A percentile compares a stretch with the other conserved stretches of the same genome.
Conservation (phyloP, 169 alveolate genomes). For the Eimeria falciformis region DNA sequence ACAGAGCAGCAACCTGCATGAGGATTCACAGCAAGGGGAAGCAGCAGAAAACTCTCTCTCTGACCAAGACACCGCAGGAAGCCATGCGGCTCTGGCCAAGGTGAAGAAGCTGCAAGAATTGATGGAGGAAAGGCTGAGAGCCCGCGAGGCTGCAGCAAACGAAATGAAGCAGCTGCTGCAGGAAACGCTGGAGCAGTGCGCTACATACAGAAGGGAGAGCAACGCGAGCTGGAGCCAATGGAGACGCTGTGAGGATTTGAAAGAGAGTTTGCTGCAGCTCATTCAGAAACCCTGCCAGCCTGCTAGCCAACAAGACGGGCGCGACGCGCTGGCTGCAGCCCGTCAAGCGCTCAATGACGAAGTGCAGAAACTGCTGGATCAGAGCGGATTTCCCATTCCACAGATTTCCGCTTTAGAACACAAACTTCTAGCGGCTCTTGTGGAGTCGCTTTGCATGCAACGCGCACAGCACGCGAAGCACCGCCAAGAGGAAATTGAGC, state of each 20-base stretch:
- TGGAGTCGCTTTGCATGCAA: slow-evolving; percentile 13
- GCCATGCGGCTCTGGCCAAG: background rate
- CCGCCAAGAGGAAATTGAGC: slow-evolving; percentile 36
- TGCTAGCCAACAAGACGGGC: background rate
- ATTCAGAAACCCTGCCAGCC: background rate
- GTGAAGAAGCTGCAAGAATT: slow-evolving; percentile 55
- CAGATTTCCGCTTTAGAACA: background rate
- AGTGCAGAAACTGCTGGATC: background rate
- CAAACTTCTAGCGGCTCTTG: background rate
- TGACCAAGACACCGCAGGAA: background rate
- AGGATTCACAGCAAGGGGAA: background rate
- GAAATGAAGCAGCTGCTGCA: slow-evolving; percentile 44
- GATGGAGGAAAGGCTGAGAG: slow-evolving; percentile 53
- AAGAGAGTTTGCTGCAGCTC: background rate
- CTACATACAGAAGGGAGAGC: background rate
- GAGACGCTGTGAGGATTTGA: background rate
- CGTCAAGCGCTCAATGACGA: background rate
- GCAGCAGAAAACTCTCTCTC: background rate
- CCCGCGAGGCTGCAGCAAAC: slow-evolving; percentile 20
- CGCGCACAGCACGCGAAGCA: slow-evolving; percentile 54
- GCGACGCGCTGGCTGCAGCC: background rate
- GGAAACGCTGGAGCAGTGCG: background rate
- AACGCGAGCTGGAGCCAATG: background rate
- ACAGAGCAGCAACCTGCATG: background rate
- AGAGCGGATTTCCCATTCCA: background rate